phyloP scores from a whole-genome alignment of 2,329 filamentous ascomycete genomes.

The Karstenula rhodostoma region DNA sequence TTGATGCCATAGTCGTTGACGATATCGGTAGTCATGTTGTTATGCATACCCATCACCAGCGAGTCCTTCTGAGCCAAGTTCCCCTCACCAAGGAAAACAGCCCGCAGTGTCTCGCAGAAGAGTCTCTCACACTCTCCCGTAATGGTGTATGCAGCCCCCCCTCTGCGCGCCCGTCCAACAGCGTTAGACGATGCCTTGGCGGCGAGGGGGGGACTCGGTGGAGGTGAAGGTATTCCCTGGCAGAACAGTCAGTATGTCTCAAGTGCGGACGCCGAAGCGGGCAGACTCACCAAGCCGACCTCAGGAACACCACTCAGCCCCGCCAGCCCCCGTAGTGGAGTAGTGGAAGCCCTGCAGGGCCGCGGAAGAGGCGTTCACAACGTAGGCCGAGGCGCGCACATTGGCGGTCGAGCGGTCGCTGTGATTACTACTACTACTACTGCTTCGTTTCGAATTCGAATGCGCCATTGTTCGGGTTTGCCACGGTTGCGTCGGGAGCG shows the following conservation, averaged over 20 bases:
- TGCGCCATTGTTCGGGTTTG: slow-evolving; percentile 70
- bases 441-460: slow-evolving; percentile 75
- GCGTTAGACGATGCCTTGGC: slow-evolving; percentile 71
- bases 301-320: slow-evolving; percentile 57
- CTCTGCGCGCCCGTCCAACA: slow-evolving; percentile 60
- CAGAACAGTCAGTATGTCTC: slow-evolving; percentile 21
- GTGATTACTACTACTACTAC: slow-evolving; percentile 71
- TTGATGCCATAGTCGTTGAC: slow-evolving; percentile 43
- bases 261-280: background rate
- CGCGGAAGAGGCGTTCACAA: slow-evolving; percentile 74
- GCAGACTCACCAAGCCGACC: slow-evolving; percentile 52
- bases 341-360: slow-evolving; percentile 87
- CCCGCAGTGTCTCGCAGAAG: slow-evolving; percentile 95
- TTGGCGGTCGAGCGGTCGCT: slow-evolving; percentile 72
- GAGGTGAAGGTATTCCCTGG: slow-evolving; percentile 83
- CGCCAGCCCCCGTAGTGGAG: slow-evolving; percentile 89
- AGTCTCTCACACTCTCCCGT: slow-evolving; percentile 99
- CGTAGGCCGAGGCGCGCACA: slow-evolving; percentile 91
- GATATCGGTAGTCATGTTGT: slow-evolving; percentile 33
- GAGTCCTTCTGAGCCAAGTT: slow-evolving; percentile 78
- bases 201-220: slow-evolving; percentile 88
- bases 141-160: slow-evolving; percentile 95
- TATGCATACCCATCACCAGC: slow-evolving; percentile 80
- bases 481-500: slow-evolving; percentile 53
- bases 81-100: slow-evolving; percentile 97